Evolutionary conservation across 129 eudicot genomes (phyloP).

Genomic region (Oenanthe sinensis): DNA sequence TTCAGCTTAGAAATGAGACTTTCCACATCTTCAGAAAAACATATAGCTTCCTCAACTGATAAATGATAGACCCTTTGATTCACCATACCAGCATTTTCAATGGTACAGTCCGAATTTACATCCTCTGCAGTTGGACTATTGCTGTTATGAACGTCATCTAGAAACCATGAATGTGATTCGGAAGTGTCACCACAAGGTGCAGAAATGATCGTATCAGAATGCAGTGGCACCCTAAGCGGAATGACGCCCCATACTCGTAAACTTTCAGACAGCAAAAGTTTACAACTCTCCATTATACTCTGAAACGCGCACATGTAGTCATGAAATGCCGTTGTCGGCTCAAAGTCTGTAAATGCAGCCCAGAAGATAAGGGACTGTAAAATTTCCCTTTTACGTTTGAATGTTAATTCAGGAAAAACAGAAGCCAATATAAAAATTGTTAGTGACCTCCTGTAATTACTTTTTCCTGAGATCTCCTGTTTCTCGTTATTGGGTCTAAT

Average conservation of each 20-base stretch:
- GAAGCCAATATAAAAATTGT: slow-evolving; percentile 70
- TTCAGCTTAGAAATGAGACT: slow-evolving; percentile 49
- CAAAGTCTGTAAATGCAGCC: slow-evolving; percentile 69
- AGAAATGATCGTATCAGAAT: slow-evolving; percentile 23
- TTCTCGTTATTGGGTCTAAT: slow-evolving; percentile 27
- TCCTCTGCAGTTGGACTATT: slow-evolving; percentile 13
- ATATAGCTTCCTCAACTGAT: slow-evolving; percentile 42
- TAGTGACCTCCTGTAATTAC: slow-evolving; percentile 40
- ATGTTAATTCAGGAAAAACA: slow-evolving; percentile 60
- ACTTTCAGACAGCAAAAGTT: slow-evolving; percentile 38
- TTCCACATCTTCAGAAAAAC: slow-evolving; percentile 43
- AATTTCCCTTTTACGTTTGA: slow-evolving; percentile 48
- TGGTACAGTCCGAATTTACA: slow-evolving; percentile 19
- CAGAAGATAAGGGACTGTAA: slow-evolving; percentile 46
- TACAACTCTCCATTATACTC: slow-evolving; percentile 51
- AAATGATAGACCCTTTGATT: slow-evolving; percentile 29
- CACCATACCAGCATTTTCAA: slow-evolving; percentile 9
- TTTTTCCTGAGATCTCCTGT: slow-evolving; percentile 18
- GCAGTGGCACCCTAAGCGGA: slow-evolving; percentile 31
- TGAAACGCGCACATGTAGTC: slow-evolving; percentile 85
- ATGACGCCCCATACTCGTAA: slow-evolving; percentile 43
- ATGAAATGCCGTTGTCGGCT: slow-evolving; percentile 48
- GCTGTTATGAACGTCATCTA: slow-evolving; percentile 36
- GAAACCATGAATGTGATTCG: slow-evolving; percentile 38
- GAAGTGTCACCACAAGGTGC: slow-evolving; percentile 25